Conservation (phyloP, 208 protist species). For the Trypanosoma mega region DNA sequence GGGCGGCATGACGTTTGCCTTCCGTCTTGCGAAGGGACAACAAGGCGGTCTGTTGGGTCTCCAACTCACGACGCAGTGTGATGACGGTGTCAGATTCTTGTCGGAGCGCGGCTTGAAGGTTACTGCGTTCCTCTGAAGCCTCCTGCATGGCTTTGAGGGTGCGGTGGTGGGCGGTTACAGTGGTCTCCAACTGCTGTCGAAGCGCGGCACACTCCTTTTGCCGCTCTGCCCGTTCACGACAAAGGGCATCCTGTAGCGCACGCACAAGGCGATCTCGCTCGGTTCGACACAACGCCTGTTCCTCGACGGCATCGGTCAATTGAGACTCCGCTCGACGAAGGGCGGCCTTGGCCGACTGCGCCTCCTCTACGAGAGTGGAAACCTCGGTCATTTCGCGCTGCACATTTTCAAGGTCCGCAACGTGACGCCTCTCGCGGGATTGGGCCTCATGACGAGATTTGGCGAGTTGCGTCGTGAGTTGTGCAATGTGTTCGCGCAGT, state of each 20-base stretch:
- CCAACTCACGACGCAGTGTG: too few relatives aligned
- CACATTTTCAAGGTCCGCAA: slow-evolving; percentile 15
- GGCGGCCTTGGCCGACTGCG: not conserved
- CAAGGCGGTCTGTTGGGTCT: slow-evolving; percentile 9
- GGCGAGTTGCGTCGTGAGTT: slow-evolving; percentile 14
- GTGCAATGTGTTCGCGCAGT: slow-evolving; percentile 15
- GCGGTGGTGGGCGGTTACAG: too few relatives aligned
- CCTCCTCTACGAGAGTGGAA: slow-evolving; percentile 13
- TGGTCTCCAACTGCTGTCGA: not conserved
- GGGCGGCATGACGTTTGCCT: slow-evolving; percentile 14
- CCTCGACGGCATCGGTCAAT: not conserved
- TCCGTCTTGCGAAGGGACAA: slow-evolving; percentile 19
- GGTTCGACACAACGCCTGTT: slow-evolving; percentile 2
- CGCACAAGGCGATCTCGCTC: slow-evolving; percentile 11
- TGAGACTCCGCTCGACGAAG: slow-evolving; percentile 11
- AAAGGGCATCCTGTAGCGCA: slow-evolving; percentile 14
- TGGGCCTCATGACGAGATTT: slow-evolving; percentile 5
- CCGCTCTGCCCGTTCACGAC: slow-evolving; percentile 11
- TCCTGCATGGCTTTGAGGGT: too few relatives aligned
- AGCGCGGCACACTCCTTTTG: slow-evolving; percentile 11
- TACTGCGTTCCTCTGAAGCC: too few relatives aligned
- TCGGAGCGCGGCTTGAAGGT: too few relatives aligned
- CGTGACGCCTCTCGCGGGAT: slow-evolving; percentile 7
- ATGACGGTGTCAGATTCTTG: too few relatives aligned
- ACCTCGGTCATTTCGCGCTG: slow-evolving; percentile 25